Evolutionary conservation across 2,329 filamentous ascomycete species (phyloP), one percentile per base, ranked within the genome.

Genomic region (Clonostachys chloroleuca): DNA sequence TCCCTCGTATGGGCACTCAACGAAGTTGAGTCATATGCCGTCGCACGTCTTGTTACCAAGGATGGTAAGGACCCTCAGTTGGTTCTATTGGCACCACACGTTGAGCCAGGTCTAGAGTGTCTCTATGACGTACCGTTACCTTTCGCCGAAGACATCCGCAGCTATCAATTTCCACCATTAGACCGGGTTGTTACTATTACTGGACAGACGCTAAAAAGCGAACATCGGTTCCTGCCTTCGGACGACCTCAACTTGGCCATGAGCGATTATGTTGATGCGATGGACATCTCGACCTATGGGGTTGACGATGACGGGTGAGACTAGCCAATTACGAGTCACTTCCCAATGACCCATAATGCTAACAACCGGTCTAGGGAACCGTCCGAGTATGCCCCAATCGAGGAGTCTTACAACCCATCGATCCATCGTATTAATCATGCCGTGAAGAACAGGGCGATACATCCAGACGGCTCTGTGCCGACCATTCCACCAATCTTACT

Each of bases 401-500:
- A 95, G 39, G 89, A 95, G 43, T 85, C 85, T 1, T 97, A 83
- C 63, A 91, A 89, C 20, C 91, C 92, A 5, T 70, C 87, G 5
- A 78, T 97, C n/a, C 92, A 97, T 64, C 86, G 91, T 34, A 80
- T 97, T 50, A 90, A 91, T 55, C 86, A 94, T 61, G 90, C 90
- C 13, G 84, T 97, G 54, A 85, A 88, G 47, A 84, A 85, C 61
- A 84, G 92, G 36, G 94, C 92, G 2, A 80, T 92, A 2, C 78
- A 92, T 58, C 82, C 89, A 0, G 75, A 83, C 4, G 76, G 80
- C 16, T 73, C 82, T 0, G 64, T 92, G 9, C 80, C 82, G 0
- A 76, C 81, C 8, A 73, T 80, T 5, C 75, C 84, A 8, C 73
- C 83, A 2, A 79, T 81, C 36, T 72, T 97, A 7, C 77, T 84